phyloP scores from a whole-genome alignment of 2,329 filamentous ascomycete species.

The Trichoderma sp. region DNA sequence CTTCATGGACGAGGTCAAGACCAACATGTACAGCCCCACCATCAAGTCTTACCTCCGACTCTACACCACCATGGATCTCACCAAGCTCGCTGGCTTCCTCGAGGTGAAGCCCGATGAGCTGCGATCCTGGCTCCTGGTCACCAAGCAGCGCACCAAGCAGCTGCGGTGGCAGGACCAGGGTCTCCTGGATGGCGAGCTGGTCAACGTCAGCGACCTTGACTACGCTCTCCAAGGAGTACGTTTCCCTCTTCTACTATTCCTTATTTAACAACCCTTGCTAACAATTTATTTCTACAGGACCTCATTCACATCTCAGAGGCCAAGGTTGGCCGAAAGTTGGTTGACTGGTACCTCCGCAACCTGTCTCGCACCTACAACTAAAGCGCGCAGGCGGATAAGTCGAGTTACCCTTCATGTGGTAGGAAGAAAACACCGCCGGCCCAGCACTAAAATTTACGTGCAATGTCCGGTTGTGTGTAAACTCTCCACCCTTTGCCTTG shows the following conservation, averaged over 20 bases:
- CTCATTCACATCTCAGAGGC: conserved; percentile 98
- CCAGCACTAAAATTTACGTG: not conserved
- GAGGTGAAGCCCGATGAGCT: conserved; percentile 97
- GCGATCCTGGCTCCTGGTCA: conserved; percentile 89
- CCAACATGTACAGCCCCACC: conserved; percentile 96
- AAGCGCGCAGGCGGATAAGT: conserved; percentile 33
- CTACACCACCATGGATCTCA: conserved; percentile 99
- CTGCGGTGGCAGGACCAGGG: conserved; percentile 88
- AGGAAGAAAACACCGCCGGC: not conserved
- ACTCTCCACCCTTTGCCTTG: not conserved
- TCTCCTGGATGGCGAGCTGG: conserved; percentile 86
- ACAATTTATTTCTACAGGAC: conserved; percentile 59
- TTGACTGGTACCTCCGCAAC: conserved; percentile 99
- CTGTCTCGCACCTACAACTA: conserved; percentile 86
- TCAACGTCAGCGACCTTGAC: conserved; percentile 93
- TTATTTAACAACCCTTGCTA: conserved; percentile 29
- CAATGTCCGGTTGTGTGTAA: not conserved
- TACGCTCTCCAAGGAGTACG: conserved; percentile 93
- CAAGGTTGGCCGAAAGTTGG: conserved; percentile 94
- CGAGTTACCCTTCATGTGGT: conserved; percentile 31
- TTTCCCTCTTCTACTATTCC: conserved; percentile 35
- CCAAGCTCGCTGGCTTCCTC: conserved; percentile 96
- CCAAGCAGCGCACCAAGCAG: conserved; percentile 98
- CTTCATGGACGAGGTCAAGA: conserved; percentile 99
- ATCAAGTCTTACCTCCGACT: conserved; percentile 98